phyloP scores from a whole-genome alignment of 257 asterid genomes.

The Asclepias syriaca region DNA sequence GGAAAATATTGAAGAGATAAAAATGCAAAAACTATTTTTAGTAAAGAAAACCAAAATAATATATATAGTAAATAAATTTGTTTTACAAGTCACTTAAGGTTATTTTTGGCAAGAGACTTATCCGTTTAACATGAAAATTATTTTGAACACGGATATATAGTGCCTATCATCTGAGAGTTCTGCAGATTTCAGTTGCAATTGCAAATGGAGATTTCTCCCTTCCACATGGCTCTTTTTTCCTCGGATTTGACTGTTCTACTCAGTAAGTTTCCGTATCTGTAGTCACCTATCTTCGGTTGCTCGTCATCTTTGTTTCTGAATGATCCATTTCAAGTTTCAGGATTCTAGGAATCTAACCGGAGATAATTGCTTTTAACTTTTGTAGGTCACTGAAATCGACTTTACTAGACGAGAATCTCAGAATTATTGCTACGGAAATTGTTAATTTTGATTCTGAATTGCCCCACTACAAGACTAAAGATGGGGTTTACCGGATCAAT shows the following conservation, averaged over 20 bases:
- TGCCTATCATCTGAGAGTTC: too few relatives aligned
- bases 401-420: slow-evolving; percentile 55
- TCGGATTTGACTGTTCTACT: slow-evolving; percentile 53
- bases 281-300: neutral
- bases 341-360: neutral
- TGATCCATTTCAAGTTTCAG: neutral
- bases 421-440: slow-evolving; percentile 47
- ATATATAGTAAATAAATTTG: too few relatives aligned
- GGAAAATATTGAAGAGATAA: too few relatives aligned
- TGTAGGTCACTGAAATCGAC: slow-evolving; percentile 83
- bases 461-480: slow-evolving; percentile 65
- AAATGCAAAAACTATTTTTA: too few relatives aligned
- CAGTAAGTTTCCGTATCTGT: slow-evolving; percentile 24
- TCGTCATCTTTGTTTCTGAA: neutral
- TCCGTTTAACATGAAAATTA: too few relatives aligned
- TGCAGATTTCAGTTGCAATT: neutral
- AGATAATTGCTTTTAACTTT: neutral
- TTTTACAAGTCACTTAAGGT: too few relatives aligned
- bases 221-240: slow-evolving; percentile 40
- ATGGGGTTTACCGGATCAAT: slow-evolving; percentile 54
- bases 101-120: too few relatives aligned
- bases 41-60: too few relatives aligned
- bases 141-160: too few relatives aligned
- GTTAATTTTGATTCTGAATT: slow-evolving; percentile 68
- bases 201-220: slow-evolving; percentile 38